Evolutionary conservation across 2,329 filamentous ascomycete genomes (phyloP), one percentile per base, ranked within the genome.

Genomic region (Cercospora janseana): DNA sequence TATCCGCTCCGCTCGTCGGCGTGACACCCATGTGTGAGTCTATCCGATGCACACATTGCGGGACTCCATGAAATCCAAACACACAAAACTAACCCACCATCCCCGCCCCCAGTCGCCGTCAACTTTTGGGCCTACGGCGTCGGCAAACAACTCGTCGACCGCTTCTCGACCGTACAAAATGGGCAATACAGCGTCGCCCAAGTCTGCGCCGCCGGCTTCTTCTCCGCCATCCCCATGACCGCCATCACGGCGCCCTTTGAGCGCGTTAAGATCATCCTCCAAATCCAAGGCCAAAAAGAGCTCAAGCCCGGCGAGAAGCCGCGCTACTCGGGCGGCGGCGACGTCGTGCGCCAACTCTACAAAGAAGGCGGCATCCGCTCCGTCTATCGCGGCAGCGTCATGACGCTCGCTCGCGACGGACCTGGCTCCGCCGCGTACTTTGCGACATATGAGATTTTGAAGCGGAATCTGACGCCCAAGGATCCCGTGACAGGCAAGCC

Each of bases 171-270:
- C 12, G 82, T 82, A 50, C 76, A 83, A 59, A 82, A 88, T 70
- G 76, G 80, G 45, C 81, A 85, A 61, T 88, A 88, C 73, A 83
- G 84, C 52, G 90, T 96, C 66, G 86, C 78, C 34, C 93, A 98
- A 71, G 84, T 94, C 72, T 93, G 88, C 26, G 81, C 88, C 27
- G 93, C 93, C 10, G 93, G 93, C 58, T 96, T 96, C 82, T 94
- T 98, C 81, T 95, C 88, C 66, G 93, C 93, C 54, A 87, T 98
- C 53, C 93, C 93, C 65, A 95, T 95, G 89, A 98, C 93, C 3
- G 74, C 88, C 71, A 96, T 98, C 75, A 97, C 93, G n/a, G 93
- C 93, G 4, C 93, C 93, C 54, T 97, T 98, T 69, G 93, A 98
- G 79, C 92, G 93, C 66, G 90, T 98, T 63, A 98, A 98, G 75